Conservation (phyloP, 1,284 basidiomycete species). For the Leccinum variabile region DNA sequence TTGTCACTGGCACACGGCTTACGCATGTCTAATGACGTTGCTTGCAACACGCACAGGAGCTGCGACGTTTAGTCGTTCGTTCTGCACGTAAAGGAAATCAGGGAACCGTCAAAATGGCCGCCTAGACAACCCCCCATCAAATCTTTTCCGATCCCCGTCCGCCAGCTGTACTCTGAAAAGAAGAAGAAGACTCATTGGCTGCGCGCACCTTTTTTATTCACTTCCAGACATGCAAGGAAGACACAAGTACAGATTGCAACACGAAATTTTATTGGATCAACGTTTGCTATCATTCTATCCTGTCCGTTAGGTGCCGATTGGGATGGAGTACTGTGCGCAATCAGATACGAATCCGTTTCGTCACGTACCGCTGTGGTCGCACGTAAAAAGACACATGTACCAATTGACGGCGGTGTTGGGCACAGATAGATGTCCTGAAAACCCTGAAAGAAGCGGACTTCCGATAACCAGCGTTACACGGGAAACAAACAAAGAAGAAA, state of each 20-base stretch:
- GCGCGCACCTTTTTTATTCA: constrained; percentile 11
- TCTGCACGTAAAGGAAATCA: constrained; percentile 27
- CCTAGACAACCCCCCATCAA: constrained; percentile 16
- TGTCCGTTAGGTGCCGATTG: constrained; percentile 20
- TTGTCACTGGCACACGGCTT: constrained; percentile 23
- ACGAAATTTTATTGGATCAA: constrained; percentile 17
- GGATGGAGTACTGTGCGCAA: constrained; percentile 1
- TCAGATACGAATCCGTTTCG: constrained; percentile 11
- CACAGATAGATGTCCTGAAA: neutral
- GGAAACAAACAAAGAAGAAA: neutral
- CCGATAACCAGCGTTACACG: neutral
- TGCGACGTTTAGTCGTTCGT: constrained; percentile 4
- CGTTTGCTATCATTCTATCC: constrained; percentile 7
- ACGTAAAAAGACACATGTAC: constrained; percentile 16
- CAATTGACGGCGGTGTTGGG: constrained; percentile 4
- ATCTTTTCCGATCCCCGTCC: constrained; percentile 11
- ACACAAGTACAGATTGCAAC: constrained; percentile 9
- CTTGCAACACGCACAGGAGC: constrained; percentile 13
- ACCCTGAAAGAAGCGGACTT: neutral
- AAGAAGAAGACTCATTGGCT: constrained; percentile 6
- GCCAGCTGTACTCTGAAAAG: constrained; percentile 2
- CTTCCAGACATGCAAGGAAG: neutral
- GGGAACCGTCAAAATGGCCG: constrained; percentile 11
- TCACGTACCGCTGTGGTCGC: neutral
- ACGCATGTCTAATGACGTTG: constrained; percentile 29